Evolutionary conservation across 306 rosid genomes (phyloP), one percentile per base, ranked within the genome.

Genomic region (Aeschynomene evenia): DNA sequence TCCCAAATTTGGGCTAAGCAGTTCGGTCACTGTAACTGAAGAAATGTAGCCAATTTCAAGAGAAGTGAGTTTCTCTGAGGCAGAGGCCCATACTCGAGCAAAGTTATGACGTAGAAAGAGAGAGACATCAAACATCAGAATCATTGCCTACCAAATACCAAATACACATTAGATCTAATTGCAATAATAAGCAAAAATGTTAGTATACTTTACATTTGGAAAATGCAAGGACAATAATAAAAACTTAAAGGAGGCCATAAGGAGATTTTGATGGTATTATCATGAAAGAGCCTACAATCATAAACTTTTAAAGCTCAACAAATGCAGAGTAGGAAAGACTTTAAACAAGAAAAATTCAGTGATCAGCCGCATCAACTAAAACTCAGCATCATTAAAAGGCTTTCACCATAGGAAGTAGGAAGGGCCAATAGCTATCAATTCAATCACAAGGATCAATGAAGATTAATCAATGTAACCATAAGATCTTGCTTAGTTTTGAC

Each of bases 41-140:
- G 93, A 82, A 66, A 94, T 82, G 81, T 89, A 90, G 66, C 92
- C 98, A 29, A 94, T 90, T 85, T 90, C 97, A 29, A 94, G 94
- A 77, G 89, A 90, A 8, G 83, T 72, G 43, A 94, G 88, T 45
- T 86, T 94, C 67, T 84, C 84, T 0, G 96, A 90, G 5, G 95
- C 97, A 79, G 86, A 74, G 62, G 92, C 85, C 98, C 97, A 94
- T 31, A 87, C 84, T 59, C 72, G 88, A 67, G 92, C 77, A 64
- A 85, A 84, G 71, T 94, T 83, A 66, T 83, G 92, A 60, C 84
- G 91, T 21, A 79, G 88, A 48, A 88, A 88, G 69, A 84, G 83
- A 2, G 97, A 94, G 77, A 87, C 96, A 31, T 90, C 97, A 76
- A 88, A 87, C 98, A 94, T 88, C 88, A 90, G 82, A 81, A 80